phyloP scores from a whole-genome alignment of 2,329 filamentous ascomycete genomes.

The Bipolaris victoriae region DNA sequence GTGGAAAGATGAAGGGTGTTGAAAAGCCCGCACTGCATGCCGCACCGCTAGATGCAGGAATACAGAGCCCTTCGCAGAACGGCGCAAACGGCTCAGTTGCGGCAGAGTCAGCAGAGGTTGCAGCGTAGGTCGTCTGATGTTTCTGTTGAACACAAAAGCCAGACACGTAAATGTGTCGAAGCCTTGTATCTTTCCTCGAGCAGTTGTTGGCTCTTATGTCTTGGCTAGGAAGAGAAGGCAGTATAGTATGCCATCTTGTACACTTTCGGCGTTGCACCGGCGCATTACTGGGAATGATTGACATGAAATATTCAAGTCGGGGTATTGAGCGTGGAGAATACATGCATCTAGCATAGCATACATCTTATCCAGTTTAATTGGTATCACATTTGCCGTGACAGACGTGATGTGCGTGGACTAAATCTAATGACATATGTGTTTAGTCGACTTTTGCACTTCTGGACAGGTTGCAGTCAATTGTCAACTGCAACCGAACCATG shows the following conservation, averaged over 20 bases:
- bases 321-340: constrained; percentile 25
- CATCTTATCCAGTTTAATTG: constrained; percentile 13
- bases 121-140: constrained; percentile 14
- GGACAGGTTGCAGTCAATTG: neutral
- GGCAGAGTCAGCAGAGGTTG: constrained; percentile 26
- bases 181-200: neutral
- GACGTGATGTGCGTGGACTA: neutral
- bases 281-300: constrained; percentile 25
- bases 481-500: neutral
- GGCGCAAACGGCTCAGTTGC: constrained; percentile 32
- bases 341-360: constrained; percentile 30
- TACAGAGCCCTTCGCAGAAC: constrained; percentile 52
- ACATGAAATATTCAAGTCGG: constrained; percentile 21
- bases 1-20: constrained; percentile 57
- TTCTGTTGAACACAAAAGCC: neutral
- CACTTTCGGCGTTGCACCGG: constrained; percentile 17
- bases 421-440: neutral
- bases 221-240: neutral
- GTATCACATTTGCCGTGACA: neutral
- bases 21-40: constrained; percentile 85
- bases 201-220: neutral
- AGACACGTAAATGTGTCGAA: neutral
- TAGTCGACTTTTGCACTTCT: neutral
- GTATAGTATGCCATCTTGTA: constrained; percentile 1
- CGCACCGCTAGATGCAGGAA: constrained; percentile 74